Conservation (phyloP, 1,284 basidiomycete species). For the Trichosporon coremiiforme region DNA sequence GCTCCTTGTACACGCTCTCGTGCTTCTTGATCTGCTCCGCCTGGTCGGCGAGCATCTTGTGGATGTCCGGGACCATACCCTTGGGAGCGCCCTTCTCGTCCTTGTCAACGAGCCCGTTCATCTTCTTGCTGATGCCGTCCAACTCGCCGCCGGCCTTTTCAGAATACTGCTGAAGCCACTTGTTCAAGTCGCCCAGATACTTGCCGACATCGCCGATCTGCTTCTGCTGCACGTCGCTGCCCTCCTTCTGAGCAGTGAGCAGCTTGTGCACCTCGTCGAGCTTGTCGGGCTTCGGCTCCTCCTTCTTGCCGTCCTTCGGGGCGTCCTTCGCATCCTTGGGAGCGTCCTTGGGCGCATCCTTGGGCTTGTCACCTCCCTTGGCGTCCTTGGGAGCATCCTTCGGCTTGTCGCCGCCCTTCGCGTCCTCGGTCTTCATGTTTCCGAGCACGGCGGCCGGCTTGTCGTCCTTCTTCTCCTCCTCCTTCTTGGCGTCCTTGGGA, state of each 20-base stretch:
- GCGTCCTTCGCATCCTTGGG: constrained; percentile 11
- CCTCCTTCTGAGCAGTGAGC: constrained; percentile 46
- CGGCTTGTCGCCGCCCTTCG: constrained; percentile 10
- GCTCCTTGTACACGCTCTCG: constrained; percentile 15
- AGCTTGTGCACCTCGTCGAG: constrained; percentile 15
- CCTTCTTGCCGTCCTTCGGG: constrained; percentile 9
- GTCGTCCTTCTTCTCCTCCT: not conserved
- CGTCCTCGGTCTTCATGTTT: constrained; percentile 3
- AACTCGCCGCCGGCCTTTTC: constrained; percentile 71
- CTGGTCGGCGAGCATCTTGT: constrained; percentile 51
- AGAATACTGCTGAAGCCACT: constrained; percentile 78
- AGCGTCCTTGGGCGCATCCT: constrained; percentile 4
- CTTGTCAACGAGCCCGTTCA: constrained; percentile 64
- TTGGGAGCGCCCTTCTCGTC: constrained; percentile 24
- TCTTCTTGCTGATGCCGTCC: constrained; percentile 63
- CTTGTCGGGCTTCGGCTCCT: constrained; percentile 13
- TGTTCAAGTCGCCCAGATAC: constrained; percentile 57
- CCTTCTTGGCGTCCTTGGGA: constrained; percentile 5
- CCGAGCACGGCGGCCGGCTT: constrained; percentile 8
- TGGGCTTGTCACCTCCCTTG: not conserved
- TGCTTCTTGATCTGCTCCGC: constrained; percentile 35
- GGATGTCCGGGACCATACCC: constrained; percentile 44
- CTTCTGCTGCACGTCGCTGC: constrained; percentile 46
- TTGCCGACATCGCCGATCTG: constrained; percentile 53
- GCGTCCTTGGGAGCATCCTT: not conserved